phyloP scores from a whole-genome alignment of 768 basidiomycete species.

The Kwoniella sp. region DNA sequence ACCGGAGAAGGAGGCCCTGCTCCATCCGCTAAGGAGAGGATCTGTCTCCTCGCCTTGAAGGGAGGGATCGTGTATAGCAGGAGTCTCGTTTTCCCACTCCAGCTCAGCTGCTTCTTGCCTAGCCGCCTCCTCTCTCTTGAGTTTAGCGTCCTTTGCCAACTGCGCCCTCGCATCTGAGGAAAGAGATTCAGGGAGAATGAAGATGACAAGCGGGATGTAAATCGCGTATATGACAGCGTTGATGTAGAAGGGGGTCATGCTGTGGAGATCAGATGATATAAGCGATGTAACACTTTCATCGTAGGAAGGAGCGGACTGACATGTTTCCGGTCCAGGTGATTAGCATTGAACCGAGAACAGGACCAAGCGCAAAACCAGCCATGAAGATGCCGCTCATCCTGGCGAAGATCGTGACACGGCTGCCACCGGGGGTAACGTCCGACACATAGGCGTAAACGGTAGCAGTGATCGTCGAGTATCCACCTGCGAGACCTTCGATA shows the following conservation, averaged over 20 bases:
- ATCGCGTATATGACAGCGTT: constrained; percentile 62
- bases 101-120: constrained; percentile 44
- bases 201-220: constrained; percentile 66
- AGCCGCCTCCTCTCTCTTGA: constrained; percentile 29
- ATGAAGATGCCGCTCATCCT: constrained; percentile 75
- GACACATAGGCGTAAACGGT: constrained; percentile 64
- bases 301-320: constrained; percentile 23
- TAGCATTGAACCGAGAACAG: constrained; percentile 69
- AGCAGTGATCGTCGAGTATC: constrained; percentile 69
- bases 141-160: constrained; percentile 39
- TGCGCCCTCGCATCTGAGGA: constrained; percentile 60
- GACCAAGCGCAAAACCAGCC: constrained; percentile 76
- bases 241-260: constrained; percentile 72
- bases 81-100: constrained; percentile 51
- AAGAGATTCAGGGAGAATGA: constrained; percentile 67
- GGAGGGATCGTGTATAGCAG: constrained; percentile 7
- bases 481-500: constrained; percentile 78
- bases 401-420: constrained; percentile 58
- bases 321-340: constrained; percentile 62
- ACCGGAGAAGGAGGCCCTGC: constrained; percentile 24
- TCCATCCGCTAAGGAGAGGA: constrained; percentile 39
- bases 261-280: constrained; percentile 1
- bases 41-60: constrained; percentile 18
- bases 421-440: constrained; percentile 54
- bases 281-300: background rate